Percentiles rank a stretch among this genome's conserved stretches.
These are phyloP conservation scores for Elaphomyces granulatus DNA, from an alignment of 495 filamentous ascomycete genomes.

Conservation along the genomic window DNA sequence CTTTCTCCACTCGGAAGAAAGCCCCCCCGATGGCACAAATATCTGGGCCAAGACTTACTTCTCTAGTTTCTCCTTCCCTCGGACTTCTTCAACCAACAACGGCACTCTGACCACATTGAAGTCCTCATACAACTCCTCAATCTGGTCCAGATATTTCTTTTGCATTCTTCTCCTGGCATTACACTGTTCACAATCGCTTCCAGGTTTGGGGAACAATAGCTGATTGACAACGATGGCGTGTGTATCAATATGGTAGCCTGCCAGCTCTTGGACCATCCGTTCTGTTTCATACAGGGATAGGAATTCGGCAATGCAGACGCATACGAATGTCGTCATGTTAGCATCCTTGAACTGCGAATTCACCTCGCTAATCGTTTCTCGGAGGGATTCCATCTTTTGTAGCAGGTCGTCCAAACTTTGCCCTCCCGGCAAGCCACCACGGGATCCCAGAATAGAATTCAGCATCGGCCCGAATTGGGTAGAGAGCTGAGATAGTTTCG, in stretches of 20 bases:
- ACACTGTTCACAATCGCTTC: slow-evolving; percentile 85
- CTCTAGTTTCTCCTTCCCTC: slow-evolving; percentile 86
- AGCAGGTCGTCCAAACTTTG: slow-evolving; percentile 83
- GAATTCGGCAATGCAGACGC: slow-evolving; percentile 98
- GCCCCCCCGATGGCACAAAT: too few relatives aligned
- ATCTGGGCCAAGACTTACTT: slow-evolving; percentile 34
- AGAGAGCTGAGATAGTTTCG: slow-evolving; percentile 88
- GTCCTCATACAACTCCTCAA: slow-evolving; percentile 96
- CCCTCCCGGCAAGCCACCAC: slow-evolving; percentile 77
- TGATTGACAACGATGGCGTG: slow-evolving; percentile 98
- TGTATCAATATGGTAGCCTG: slow-evolving; percentile 87
- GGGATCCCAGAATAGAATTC: slow-evolving; percentile 73
- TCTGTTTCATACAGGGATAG: slow-evolving; percentile 96
- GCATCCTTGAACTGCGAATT: slow-evolving; percentile 97
- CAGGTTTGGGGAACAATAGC: slow-evolving; percentile 79
- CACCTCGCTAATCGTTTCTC: slow-evolving; percentile 86
- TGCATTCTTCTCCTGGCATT: slow-evolving; percentile 95
- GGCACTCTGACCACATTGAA: slow-evolving; percentile 99
- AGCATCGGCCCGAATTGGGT: slow-evolving; percentile 92
- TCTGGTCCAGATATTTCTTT: slow-evolving; percentile 98
- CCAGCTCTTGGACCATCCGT: slow-evolving; percentile 97
- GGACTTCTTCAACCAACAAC: slow-evolving; percentile 82
- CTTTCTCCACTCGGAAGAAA: too few relatives aligned
- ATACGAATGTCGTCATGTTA: slow-evolving; percentile 93
- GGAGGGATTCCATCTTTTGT: slow-evolving; percentile 82